These are phyloP conservation scores for Pedinophyceae sp. DNA, from an alignment of 139 green algal species.

Conservation along the genomic window DNA sequence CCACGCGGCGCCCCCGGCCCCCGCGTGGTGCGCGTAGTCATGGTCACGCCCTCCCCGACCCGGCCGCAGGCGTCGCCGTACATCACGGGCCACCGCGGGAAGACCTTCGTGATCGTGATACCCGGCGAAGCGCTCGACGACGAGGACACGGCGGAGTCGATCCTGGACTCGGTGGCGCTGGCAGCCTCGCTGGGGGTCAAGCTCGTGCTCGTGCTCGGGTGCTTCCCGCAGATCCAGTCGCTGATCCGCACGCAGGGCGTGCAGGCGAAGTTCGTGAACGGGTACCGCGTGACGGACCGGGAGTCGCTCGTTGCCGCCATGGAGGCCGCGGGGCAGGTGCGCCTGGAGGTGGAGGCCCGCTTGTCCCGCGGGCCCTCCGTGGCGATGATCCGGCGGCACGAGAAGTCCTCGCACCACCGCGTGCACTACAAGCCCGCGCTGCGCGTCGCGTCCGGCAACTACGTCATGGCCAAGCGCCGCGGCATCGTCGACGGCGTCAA, in stretches of 20 bases:
- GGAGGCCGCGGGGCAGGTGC: constrained; percentile 41
- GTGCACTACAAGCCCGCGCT: constrained; percentile 24
- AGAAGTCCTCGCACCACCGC: neutral
- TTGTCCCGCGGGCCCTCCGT: constrained; percentile 62
- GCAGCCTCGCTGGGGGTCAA: constrained; percentile 43
- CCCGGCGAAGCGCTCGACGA: constrained; percentile 23
- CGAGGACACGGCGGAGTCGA: neutral
- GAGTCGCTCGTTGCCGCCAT: constrained; percentile 39
- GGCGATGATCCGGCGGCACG: constrained; percentile 71
- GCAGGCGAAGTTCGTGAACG: constrained; percentile 31
- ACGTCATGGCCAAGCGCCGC: constrained; percentile 64
- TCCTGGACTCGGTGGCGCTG: neutral
- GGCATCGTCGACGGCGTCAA: constrained; percentile 83
- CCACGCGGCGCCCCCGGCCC: too few relatives aligned
- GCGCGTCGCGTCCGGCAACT: constrained; percentile 79
- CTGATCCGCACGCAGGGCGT: constrained; percentile 22
- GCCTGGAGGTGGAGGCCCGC: constrained; percentile 52
- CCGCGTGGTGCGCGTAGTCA: too few relatives aligned
- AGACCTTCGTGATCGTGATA: constrained; percentile 79
- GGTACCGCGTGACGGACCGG: constrained; percentile 67
- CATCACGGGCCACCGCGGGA: constrained; percentile 63
- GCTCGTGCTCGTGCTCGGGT: constrained; percentile 74
- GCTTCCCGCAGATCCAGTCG: constrained; percentile 42
- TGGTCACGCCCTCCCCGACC: too few relatives aligned
- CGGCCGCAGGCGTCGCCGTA: constrained; percentile 71